Evolutionary conservation across 2,329 filamentous ascomycete genomes (phyloP).

Genomic region (Pestalotiopsis sp.): DNA sequence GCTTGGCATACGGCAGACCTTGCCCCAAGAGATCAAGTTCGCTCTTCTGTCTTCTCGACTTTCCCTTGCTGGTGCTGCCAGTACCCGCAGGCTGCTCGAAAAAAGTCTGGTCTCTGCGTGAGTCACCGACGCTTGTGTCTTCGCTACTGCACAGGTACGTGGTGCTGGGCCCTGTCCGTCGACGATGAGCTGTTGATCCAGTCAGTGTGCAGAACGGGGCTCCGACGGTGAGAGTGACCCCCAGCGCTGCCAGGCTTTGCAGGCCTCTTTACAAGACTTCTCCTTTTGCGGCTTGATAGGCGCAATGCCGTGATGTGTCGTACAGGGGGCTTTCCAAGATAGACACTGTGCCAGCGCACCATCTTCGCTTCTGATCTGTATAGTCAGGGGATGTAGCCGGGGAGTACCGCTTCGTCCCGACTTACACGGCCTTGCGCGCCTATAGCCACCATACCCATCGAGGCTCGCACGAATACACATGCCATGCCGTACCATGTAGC

Average conservation of each 20-base stretch:
- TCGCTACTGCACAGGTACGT: slow-evolving; percentile 13
- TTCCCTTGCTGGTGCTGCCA: slow-evolving; percentile 24
- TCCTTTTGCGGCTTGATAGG: slow-evolving; percentile 23
- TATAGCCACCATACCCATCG: slow-evolving; percentile 7
- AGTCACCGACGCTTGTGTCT: slow-evolving; percentile 27
- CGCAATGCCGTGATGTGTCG: slow-evolving; percentile 11
- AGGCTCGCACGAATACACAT: not conserved
- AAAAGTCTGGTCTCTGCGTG: slow-evolving; percentile 24
- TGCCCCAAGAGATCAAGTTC: slow-evolving; percentile 16
- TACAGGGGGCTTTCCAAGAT: slow-evolving; percentile 1
- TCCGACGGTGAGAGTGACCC: slow-evolving; percentile 14
- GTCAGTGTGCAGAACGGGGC: slow-evolving; percentile 22
- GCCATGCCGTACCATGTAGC: not conserved
- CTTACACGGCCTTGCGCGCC: slow-evolving; percentile 8
- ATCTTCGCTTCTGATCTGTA: not conserved
- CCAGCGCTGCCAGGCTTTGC: not conserved
- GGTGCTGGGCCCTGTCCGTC: slow-evolving; percentile 14
- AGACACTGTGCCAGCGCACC: slow-evolving; percentile 6
- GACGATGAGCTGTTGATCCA: slow-evolving; percentile 17
- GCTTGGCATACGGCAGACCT: not conserved
- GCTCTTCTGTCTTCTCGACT: not conserved
- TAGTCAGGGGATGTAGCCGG: not conserved
- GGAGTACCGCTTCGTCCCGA: not conserved
- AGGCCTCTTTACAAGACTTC: slow-evolving; percentile 13
- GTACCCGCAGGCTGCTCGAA: slow-evolving; percentile 20